Evolutionary conservation across 768 basidiomycete species (phyloP).

Genomic region (Sutorius australiensis): DNA sequence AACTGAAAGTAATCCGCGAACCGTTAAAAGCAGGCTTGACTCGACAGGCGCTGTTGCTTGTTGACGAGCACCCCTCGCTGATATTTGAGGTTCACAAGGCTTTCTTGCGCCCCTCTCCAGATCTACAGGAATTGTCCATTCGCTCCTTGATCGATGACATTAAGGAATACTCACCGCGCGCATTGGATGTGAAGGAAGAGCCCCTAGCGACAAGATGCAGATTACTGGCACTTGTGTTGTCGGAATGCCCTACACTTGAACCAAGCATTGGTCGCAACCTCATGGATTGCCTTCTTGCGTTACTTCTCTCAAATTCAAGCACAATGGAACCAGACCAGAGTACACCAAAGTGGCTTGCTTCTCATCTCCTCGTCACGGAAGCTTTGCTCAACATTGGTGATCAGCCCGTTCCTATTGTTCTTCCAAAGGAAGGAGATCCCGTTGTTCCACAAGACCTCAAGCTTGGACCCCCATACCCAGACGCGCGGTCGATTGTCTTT

Average conservation of each 20-base stretch:
- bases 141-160: constrained; percentile 75
- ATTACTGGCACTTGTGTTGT: constrained; percentile 77
- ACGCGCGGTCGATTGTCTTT: constrained; percentile 66
- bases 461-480: constrained; percentile 57
- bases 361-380: constrained; percentile 82
- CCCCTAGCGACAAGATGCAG: constrained; percentile 79
- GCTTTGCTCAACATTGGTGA: constrained; percentile 74
- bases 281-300: constrained; percentile 64
- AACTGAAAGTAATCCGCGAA: constrained; percentile 64
- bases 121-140: constrained; percentile 63
- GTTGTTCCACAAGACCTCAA: constrained; percentile 48
- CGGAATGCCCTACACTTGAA: constrained; percentile 65
- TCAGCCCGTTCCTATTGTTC: constrained; percentile 57
- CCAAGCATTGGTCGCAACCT: constrained; percentile 52
- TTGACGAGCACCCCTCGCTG: constrained; percentile 83
- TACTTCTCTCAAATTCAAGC: constrained; percentile 56
- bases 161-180: constrained; percentile 58
- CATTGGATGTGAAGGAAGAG: constrained; percentile 69
- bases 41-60: constrained; percentile 66
- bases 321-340: constrained; percentile 49
- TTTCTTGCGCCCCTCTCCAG: constrained; percentile 62
- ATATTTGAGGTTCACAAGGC: constrained; percentile 86
- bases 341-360: constrained; percentile 83
- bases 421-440: constrained; percentile 71
- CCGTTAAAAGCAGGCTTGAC: constrained; percentile 62